Base-by-base conservation (phyloP, 1,284 basidiomycete genomes). In the Cryptococcus maquisensis region DNA sequence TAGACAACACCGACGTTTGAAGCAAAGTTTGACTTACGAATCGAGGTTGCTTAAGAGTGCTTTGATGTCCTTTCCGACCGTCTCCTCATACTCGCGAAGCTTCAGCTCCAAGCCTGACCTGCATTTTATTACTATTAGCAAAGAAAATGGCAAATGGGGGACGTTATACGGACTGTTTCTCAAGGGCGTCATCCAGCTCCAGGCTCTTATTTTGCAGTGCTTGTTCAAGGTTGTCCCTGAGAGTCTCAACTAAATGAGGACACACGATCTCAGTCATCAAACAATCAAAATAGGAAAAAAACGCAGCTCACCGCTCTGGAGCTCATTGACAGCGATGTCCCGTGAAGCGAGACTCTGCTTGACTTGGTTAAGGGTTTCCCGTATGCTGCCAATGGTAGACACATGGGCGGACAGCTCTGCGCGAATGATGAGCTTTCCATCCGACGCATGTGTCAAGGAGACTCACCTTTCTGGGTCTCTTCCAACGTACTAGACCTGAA, bases 391-490 rank as follows among this genome's bases (percentile, higher is more conserved):
- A 18, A 56, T 12, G n/a, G 42, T 23, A 18, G 13, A 32, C 5
- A 26, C 38, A 43, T 54, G 32, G 16, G 18, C 37, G 16, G 37
- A 18, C 3, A 43, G 15, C 21, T 49, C 52, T 54, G 40, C 18
- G 26, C 10, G n/a, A 32, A 24, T 13, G 16, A 35, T 47, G 9
- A 21, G 39, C 20, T 15, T 26, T 12, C 9, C 8, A n/a, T 12
- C 43, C 12, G 15, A 9, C 7, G 21, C 36, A 47, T 18, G 6
- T 18, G 23, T n/a, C 12, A 26, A 9, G 18, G 15, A 37, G 16
- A 43, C 46, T 20, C 37, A 54, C 52, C 41, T 39, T 49, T 26
- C 20, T 45, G 44, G 20, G 47, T 40, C 10, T 35, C 24, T 10
- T 16, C 35, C 21, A 45, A 18, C 5, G 36, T 36, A n/a, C 28